Base-by-base conservation (phyloP, 352 stramenopile genomes). In the Pythium aquatile region DNA sequence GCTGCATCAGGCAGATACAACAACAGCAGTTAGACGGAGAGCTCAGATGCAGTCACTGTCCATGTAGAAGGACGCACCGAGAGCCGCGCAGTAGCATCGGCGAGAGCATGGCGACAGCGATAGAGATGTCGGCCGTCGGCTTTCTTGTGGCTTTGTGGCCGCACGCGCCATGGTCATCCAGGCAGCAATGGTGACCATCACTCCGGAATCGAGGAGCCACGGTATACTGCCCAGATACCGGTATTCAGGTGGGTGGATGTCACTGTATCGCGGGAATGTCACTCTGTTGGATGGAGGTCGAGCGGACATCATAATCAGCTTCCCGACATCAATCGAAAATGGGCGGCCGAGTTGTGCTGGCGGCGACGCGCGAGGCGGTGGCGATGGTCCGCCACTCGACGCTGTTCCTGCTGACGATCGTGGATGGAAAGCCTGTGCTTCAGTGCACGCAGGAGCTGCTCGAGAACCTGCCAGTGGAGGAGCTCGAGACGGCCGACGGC, bases 361-460 rank as follows among this genome's bases (percentile, higher is more conserved):
- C 72, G 46, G 58, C 74, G 39, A 73, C 70, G 24, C 56, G 60
- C 47, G 73, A 74, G 51, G 64, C 77, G 55, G 46, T 88, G 13
- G 71, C 75, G 65, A 78, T 81, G 44, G 67, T 90, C 37, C 80
- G 83, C 63, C 68, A 85, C 66, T 73, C 71, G 53, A 84, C 77
- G 64, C 78, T 91, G 29, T 86, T 91, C 56, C 61, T 88, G 13
- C 61, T 88, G 24, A 46, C 77, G n/a, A 44, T 72, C 3, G 42
- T 33, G 16, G 47, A 63, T 17, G 58, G 53, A 3, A 39, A 66
- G 53, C 40, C 48, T 0, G 46, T 53, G 58, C 58, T 72, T 9
- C 58, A 40, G 16, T 64, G 58, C 58, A 61, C 59, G 44, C 46
- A 65, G 33, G 65, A 72, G 54, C 59, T 72, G 46, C 65, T 72